These are phyloP conservation scores for Coemansia sp. DNA, from an alignment of 192 early-diverging fungal species.

Conservation along the genomic window DNA sequence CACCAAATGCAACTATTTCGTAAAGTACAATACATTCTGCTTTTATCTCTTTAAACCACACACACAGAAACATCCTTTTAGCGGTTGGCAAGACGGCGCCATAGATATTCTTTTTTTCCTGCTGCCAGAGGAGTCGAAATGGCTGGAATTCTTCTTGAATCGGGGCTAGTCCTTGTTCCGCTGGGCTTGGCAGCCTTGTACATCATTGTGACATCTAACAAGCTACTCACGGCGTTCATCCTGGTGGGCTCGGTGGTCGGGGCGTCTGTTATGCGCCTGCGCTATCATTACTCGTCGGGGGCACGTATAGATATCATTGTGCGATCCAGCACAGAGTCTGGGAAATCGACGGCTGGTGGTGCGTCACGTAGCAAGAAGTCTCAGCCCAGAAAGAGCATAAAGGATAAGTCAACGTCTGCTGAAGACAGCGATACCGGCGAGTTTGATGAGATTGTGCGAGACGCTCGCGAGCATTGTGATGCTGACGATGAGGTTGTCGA, in stretches of 20 bases:
- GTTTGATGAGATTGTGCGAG: constrained; percentile 41
- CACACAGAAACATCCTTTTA: neutral
- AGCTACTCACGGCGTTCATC: constrained; percentile 26
- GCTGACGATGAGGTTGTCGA: constrained; percentile 36
- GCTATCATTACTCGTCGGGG: constrained; percentile 53
- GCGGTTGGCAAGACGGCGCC: neutral
- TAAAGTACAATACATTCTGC: too few relatives aligned
- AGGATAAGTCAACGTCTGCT: constrained; percentile 5
- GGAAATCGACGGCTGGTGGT: neutral
- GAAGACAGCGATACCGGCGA: constrained; percentile 22
- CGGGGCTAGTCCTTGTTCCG: constrained; percentile 49
- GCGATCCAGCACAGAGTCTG: neutral
- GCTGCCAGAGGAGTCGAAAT: constrained; percentile 12
- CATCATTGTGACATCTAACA: constrained; percentile 40
- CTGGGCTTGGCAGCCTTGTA: constrained; percentile 42
- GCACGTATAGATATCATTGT: constrained; percentile 38
- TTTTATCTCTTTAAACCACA: neutral
- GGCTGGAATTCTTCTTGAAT: constrained; percentile 54
- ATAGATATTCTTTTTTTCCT: neutral
- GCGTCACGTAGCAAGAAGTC: neutral
- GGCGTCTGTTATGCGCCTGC: constrained; percentile 19
- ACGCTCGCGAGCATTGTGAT: constrained; percentile 37
- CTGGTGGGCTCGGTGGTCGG: neutral
- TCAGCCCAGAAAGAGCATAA: constrained; percentile 1
- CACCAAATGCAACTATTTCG: too few relatives aligned